These are phyloP conservation scores for Linum tenue DNA, from an alignment of 345 rosid genomes.

Conservation along the genomic window DNA sequence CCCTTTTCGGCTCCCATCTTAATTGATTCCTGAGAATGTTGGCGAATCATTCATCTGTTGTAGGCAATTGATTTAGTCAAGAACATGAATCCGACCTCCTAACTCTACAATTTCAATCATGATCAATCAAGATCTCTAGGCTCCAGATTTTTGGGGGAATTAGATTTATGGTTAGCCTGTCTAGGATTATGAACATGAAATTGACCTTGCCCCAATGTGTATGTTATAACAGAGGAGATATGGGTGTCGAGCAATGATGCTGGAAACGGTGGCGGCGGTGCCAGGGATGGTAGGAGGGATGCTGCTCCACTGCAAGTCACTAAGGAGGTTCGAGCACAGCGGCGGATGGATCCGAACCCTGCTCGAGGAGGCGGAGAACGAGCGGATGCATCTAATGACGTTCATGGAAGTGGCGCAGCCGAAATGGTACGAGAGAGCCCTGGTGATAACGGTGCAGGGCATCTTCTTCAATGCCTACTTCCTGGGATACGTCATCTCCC, in stretches of 20 bases:
- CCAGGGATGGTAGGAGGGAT: slow-evolving; percentile 82
- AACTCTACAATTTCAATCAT: too few species aligned
- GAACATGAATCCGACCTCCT: too few species aligned
- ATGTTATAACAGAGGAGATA: slow-evolving; percentile 37
- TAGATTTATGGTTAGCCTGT: too few species aligned
- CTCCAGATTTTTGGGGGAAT: too few species aligned
- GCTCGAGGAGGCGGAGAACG: slow-evolving; percentile 81
- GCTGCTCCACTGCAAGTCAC: slow-evolving; percentile 69
- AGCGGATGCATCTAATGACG: slow-evolving; percentile 85
- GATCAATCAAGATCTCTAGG: too few species aligned
- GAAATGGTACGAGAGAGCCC: slow-evolving; percentile 68
- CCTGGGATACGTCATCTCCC: slow-evolving; percentile 56
- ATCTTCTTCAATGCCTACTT: slow-evolving; percentile 75
- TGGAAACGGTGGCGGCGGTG: slow-evolving; percentile 75
- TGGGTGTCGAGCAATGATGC: slow-evolving; percentile 85
- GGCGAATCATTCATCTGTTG: too few species aligned
- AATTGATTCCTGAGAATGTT: not conserved
- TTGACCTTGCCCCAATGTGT: too few species aligned
- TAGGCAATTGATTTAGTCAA: too few species aligned
- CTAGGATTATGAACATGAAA: too few species aligned
- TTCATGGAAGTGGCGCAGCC: slow-evolving; percentile 77
- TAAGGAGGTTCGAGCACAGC: slow-evolving; percentile 61
- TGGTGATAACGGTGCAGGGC: slow-evolving; percentile 60
- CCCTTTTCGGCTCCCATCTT: not conserved
- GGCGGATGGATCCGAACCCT: slow-evolving; percentile 81